Base-by-base conservation (phyloP, 805 yeast species). In the Metschnikowia bowlesiae region DNA sequence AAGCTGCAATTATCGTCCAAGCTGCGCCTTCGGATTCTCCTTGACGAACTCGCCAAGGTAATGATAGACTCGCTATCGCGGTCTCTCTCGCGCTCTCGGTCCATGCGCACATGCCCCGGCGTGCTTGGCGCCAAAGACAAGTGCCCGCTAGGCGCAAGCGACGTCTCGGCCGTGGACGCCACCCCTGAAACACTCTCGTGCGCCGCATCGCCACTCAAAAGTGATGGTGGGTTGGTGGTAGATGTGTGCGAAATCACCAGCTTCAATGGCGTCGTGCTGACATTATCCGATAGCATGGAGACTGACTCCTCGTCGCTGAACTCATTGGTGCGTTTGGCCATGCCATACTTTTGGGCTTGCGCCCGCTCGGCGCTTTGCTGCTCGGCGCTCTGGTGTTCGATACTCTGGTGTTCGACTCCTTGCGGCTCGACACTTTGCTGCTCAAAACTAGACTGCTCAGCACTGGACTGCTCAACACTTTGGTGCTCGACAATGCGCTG, bases 1-100 rank as follows among this genome's bases (percentile, higher is more conserved):
- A 86, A 81, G 46, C 86, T 80, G 18, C 87, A 80, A 55, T 82
- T 84, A 3, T 85, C 78, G 29, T 80, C 78, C 32, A 71, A 63
- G 52, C 76, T 70, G 48, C 77, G 61, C 53, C 78, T 62, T 46
- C 77, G 60, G 10, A 62, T 52, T 44, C 76, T 57, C 47, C 78
- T 57, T 28, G 75, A 64, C 5, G 73, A 66, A 47, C 72, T 66
- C 7, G 78, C 78, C 52, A 73, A 61, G 3, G 78, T 74, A 16
- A 74, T 68, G 10, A 74, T 74, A 14, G 69, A 63, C 62, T 73
- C 77, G 53, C 72, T 69, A 54, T 73, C 78, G 37, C 75, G 56
- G 33, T 71, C 74, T 34, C 62, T 50, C 28, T 50, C 55, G 10
- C 50, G 37, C n/a, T 52, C 54, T 30, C 50, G 36, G n/a, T 52